Conservation (phyloP, 176 grass and related monocot genomes). For the Oryza brachyantha region DNA sequence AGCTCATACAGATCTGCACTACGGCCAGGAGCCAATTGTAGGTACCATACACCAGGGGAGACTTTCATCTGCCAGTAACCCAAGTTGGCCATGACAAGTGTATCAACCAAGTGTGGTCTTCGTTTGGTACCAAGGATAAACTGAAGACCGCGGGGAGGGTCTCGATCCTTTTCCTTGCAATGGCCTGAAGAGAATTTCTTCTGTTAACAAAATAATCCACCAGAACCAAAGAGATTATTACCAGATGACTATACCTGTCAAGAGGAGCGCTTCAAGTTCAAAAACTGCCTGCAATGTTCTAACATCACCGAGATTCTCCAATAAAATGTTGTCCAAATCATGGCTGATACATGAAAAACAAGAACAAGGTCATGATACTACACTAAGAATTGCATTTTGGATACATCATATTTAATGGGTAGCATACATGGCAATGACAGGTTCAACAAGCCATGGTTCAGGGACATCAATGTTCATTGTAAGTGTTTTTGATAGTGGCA, state of each 20-base stretch:
- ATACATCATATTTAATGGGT: constrained; percentile 22
- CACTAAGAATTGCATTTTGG: constrained; percentile 21
- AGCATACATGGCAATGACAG: constrained; percentile 92
- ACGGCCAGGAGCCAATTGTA: constrained; percentile 91
- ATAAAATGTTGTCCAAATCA: constrained; percentile 95
- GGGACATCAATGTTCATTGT: constrained; percentile 99
- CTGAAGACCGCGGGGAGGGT: constrained; percentile 90
- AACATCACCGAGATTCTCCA: constrained; percentile 88
- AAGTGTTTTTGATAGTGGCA: constrained; percentile 95
- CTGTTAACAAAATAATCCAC: constrained; percentile 14
- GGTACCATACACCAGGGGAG: constrained; percentile 86
- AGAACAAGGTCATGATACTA: constrained; percentile 27
- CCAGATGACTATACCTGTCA: constrained; percentile 63
- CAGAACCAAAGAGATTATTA: constrained; percentile 33
- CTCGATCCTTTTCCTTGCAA: constrained; percentile 89
- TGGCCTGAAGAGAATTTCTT: constrained; percentile 63
- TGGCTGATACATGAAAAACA: constrained; percentile 60
- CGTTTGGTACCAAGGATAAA: constrained; percentile 95
- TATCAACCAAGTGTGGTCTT: constrained; percentile 88
- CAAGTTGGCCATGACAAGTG: constrained; percentile 99
- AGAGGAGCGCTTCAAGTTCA: constrained; percentile 97
- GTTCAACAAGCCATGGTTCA: constrained; percentile 98
- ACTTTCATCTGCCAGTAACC: constrained; percentile 99
- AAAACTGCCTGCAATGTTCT: constrained; percentile 88
- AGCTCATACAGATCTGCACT: constrained; percentile 81